phyloP scores from a whole-genome alignment of 371 early-diverging fungal genomes.

The Apophysomyces trapeziformis region DNA sequence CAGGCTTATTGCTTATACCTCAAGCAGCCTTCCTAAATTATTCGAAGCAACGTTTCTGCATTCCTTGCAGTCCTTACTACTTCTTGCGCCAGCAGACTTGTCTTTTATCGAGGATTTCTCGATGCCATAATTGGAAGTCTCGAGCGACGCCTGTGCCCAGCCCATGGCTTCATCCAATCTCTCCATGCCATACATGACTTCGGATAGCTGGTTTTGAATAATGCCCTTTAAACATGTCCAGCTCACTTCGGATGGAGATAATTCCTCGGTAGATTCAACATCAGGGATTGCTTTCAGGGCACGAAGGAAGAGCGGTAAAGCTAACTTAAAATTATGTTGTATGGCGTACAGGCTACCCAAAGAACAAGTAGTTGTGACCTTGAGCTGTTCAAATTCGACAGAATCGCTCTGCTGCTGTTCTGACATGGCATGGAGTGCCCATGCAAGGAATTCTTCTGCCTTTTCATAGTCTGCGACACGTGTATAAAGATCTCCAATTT shows the following conservation, averaged over 20 bases:
- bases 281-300: conserved; percentile 41
- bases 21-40: conserved; percentile 52
- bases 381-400: conserved; percentile 10
- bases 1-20: conserved; percentile 26
- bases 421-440: conserved; percentile 39
- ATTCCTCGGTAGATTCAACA: background rate
- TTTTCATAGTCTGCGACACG: conserved; percentile 52
- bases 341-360: conserved; percentile 54
- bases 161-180: conserved; percentile 55
- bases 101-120: background rate
- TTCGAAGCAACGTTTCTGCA: conserved; percentile 55
- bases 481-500: conserved; percentile 59
- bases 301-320: conserved; percentile 46
- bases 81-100: conserved; percentile 1
- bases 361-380: conserved; percentile 34
- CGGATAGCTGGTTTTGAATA: conserved; percentile 53
- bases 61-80: conserved; percentile 45
- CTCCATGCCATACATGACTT: conserved; percentile 48
- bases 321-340: conserved; percentile 45
- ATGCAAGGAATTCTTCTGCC: conserved; percentile 57
- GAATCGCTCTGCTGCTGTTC: background rate
- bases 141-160: conserved; percentile 58
- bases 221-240: conserved; percentile 50
- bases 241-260: background rate
- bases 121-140: conserved; percentile 25